Conservation (phyloP, 805 yeast genomes). For the Saturnispora besseyi region DNA sequence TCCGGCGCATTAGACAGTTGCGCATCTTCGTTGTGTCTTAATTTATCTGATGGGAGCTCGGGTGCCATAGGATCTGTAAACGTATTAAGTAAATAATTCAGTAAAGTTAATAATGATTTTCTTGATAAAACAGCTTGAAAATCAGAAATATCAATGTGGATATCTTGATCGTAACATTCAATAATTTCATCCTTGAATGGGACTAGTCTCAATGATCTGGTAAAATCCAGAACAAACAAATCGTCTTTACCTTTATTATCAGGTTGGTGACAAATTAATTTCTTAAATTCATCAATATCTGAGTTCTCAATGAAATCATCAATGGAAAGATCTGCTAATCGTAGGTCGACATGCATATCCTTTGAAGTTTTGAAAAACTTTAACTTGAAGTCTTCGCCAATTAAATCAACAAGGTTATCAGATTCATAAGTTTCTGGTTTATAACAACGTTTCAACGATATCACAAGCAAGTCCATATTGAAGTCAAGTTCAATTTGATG, state of each 20-base stretch:
- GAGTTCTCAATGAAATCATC: conserved; percentile 66
- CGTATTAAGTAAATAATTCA: conserved; percentile 77
- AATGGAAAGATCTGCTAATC: conserved; percentile 55
- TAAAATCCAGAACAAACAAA: conserved; percentile 51
- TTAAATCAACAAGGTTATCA: conserved; percentile 60
- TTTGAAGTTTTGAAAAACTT: conserved; percentile 49
- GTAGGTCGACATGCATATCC: conserved; percentile 58
- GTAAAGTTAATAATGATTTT: conserved; percentile 63
- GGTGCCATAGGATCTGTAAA: conserved; percentile 76
- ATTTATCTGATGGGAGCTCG: conserved; percentile 58
- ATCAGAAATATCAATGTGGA: conserved; percentile 67
- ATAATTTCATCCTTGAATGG: conserved; percentile 43
- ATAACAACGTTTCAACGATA: conserved; percentile 61
- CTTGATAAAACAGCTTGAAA: conserved; percentile 68
- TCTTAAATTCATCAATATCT: conserved; percentile 54
- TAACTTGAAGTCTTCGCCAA: conserved; percentile 57
- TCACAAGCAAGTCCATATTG: conserved; percentile 50
- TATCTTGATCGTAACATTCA: conserved; percentile 69
- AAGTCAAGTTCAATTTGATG: conserved; percentile 65
- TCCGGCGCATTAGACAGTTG: conserved; percentile 57
- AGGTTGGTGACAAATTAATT: conserved; percentile 57
- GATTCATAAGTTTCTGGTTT: conserved; percentile 51
- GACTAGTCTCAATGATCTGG: conserved; percentile 51
- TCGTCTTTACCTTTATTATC: conserved; percentile 34
- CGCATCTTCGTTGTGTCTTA: conserved; percentile 57